Evolutionary conservation across 768 basidiomycete species (phyloP).

Genomic region (Psilocybe cyanescens): DNA sequence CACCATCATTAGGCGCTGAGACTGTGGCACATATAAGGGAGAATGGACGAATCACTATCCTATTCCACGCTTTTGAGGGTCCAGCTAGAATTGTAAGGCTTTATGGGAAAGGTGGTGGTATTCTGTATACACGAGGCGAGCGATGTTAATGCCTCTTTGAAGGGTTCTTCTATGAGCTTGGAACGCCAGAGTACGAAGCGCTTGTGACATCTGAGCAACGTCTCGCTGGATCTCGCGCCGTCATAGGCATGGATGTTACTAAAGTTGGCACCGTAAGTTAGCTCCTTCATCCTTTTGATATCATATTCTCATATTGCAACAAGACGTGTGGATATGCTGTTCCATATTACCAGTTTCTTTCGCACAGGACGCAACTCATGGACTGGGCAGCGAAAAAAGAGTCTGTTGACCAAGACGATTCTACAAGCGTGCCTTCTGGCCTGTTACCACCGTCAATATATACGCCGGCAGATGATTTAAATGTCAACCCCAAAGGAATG

Average conservation of each 20-base stretch:
- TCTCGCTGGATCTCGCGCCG: constrained; percentile 60
- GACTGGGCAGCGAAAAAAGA: constrained; percentile 51
- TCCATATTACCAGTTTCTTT: constrained; percentile 60
- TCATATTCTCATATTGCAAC: background rate
- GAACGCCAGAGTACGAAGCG: constrained; percentile 59
- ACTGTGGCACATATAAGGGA: constrained; percentile 57
- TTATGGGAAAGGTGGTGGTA: constrained; percentile 58
- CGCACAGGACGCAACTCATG: constrained; percentile 56
- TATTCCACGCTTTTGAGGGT: constrained; percentile 68
- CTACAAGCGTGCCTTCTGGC: constrained; percentile 8
- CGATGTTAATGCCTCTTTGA: background rate
- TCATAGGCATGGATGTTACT: constrained; percentile 63
- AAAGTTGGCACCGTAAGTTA: constrained; percentile 52
- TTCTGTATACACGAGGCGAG: background rate
- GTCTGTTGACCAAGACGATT: constrained; percentile 34
- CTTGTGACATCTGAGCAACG: constrained; percentile 51
- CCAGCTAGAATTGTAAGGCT: constrained; percentile 59
- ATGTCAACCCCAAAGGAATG: constrained; percentile 44
- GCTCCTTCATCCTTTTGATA: background rate
- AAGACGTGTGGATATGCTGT: constrained; percentile 73
- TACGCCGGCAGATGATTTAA: background rate
- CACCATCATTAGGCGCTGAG: constrained; percentile 35
- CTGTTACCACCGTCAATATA: constrained; percentile 13
- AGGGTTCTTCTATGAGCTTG: constrained; percentile 68
- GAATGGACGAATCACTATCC: constrained; percentile 61